Percentiles rank a stretch among this genome's conserved stretches.
These are phyloP conservation scores for Tuber melanosporum DNA, from an alignment of 495 filamentous ascomycete species.

Conservation along the genomic window DNA sequence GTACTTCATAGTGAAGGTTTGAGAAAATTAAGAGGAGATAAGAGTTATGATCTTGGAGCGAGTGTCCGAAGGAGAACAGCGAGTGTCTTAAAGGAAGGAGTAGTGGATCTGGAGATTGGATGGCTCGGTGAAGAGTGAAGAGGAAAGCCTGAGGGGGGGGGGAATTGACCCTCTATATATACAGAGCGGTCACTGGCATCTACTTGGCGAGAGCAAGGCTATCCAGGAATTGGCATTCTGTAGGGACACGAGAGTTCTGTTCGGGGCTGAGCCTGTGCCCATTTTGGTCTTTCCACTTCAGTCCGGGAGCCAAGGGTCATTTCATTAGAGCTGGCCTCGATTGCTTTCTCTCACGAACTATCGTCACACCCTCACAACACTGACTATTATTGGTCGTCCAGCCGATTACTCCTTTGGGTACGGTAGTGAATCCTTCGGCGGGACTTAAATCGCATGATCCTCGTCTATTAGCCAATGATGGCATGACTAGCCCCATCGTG, in stretches of 20 bases:
- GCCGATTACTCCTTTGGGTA: neutral
- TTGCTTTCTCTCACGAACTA: neutral
- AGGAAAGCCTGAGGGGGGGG: conserved; percentile 1
- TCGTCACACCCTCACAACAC: neutral
- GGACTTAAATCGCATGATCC: neutral
- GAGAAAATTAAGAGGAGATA: neutral
- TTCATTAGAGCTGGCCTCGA: neutral
- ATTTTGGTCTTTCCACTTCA: neutral
- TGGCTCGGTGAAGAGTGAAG: conserved; percentile 1
- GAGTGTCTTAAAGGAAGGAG: conserved; percentile 1
- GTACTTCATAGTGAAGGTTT: conserved; percentile 1
- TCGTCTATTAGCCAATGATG: neutral
- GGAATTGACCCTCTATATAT: neutral
- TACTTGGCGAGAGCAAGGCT: neutral
- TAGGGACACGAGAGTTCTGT: neutral
- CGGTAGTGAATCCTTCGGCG: neutral
- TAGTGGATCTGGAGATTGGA: conserved; percentile 2
- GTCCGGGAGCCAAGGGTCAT: neutral
- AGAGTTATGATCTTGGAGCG: neutral
- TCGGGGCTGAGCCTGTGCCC: neutral
- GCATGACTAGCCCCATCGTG: neutral
- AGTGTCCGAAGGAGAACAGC: conserved; percentile 2
- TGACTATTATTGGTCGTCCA: neutral
- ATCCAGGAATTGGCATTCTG: neutral
- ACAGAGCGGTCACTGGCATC: neutral